Evolutionary conservation across 768 basidiomycete genomes (phyloP).

Genomic region (Piloderma croceum): DNA sequence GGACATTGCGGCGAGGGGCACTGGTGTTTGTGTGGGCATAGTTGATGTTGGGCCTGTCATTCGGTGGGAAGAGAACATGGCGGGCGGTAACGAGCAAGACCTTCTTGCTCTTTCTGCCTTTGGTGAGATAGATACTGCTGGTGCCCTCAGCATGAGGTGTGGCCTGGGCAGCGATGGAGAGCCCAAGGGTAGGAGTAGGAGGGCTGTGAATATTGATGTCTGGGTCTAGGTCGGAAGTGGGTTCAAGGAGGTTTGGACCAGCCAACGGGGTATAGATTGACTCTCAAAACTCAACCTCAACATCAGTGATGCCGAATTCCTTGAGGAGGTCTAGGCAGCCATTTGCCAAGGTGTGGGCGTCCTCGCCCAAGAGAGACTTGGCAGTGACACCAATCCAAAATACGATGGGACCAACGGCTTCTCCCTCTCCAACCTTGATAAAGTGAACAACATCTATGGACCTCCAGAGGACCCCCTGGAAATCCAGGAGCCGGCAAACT

Average conservation of each 20-base stretch:
- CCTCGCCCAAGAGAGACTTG: constrained; percentile 17
- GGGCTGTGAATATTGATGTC: constrained; percentile 24
- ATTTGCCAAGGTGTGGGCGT: constrained; percentile 15
- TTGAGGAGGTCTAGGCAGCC: constrained; percentile 15
- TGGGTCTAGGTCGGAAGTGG: constrained; percentile 18
- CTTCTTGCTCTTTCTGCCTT: constrained; percentile 17
- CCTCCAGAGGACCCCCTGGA: constrained; percentile 7
- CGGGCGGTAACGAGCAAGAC: constrained; percentile 31
- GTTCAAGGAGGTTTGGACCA: constrained; percentile 26
- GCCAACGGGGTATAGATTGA: constrained; percentile 18
- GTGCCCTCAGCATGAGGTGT: constrained; percentile 33
- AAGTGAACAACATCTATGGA: constrained; percentile 17
- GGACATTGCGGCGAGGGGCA: constrained; percentile 15
- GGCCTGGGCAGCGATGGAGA: constrained; percentile 28
- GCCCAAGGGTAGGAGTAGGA: constrained; percentile 32
- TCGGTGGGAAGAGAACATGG: constrained; percentile 29
- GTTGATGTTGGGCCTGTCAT: background rate
- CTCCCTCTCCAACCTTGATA: constrained; percentile 16
- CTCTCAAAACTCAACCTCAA: constrained; percentile 25
- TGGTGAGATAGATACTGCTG: constrained; percentile 28
- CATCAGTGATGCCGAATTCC: constrained; percentile 13
- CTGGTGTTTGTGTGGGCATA: background rate
- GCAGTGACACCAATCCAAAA: constrained; percentile 22
- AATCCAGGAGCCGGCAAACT: constrained; percentile 13
- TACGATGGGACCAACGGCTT: constrained; percentile 17